Evolutionary conservation across 1,139 yeast species (phyloP).

Genomic region (Arxiozyma heterogenica): DNA sequence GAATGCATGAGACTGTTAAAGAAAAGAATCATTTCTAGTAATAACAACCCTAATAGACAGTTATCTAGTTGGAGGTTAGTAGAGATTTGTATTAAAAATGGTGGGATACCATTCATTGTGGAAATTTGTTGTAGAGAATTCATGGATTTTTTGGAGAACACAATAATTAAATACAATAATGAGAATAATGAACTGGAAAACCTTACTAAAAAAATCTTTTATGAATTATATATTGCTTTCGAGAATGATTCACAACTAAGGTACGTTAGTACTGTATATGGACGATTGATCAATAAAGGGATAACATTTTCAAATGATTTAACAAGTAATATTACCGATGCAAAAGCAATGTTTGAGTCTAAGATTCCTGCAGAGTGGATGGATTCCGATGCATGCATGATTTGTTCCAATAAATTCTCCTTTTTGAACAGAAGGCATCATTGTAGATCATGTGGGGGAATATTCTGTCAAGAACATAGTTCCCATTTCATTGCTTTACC

Average conservation of each 20-base stretch:
- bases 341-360: slow-evolving; percentile 60
- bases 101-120: slow-evolving; percentile 74
- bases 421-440: slow-evolving; percentile 89
- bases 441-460: slow-evolving; percentile 96
- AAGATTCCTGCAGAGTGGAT: slow-evolving; percentile 98
- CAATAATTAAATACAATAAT: slow-evolving; percentile 29
- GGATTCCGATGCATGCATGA: slow-evolving; percentile 92
- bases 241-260: slow-evolving; percentile 57
- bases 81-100: slow-evolving; percentile 86
- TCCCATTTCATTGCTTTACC: slow-evolving; percentile 62
- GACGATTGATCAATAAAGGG: slow-evolving; percentile 52
- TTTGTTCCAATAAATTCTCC: slow-evolving; percentile 72
- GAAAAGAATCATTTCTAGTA: slow-evolving; percentile 55
- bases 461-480: slow-evolving; percentile 78
- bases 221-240: slow-evolving; percentile 71
- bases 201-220: slow-evolving; percentile 54
- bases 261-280: slow-evolving; percentile 57
- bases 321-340: slow-evolving; percentile 26
- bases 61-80: slow-evolving; percentile 64
- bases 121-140: slow-evolving; percentile 83
- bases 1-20: slow-evolving; percentile 80
- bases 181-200: slow-evolving; percentile 42
- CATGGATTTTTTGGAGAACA: slow-evolving; percentile 58
- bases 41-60: slow-evolving; percentile 67
- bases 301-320: slow-evolving; percentile 52